Percentiles rank a stretch among this genome's conserved stretches.
phyloP scores from a whole-genome alignment of 2,329 filamentous ascomycete species.

The Boeremia lycopersici region DNA sequence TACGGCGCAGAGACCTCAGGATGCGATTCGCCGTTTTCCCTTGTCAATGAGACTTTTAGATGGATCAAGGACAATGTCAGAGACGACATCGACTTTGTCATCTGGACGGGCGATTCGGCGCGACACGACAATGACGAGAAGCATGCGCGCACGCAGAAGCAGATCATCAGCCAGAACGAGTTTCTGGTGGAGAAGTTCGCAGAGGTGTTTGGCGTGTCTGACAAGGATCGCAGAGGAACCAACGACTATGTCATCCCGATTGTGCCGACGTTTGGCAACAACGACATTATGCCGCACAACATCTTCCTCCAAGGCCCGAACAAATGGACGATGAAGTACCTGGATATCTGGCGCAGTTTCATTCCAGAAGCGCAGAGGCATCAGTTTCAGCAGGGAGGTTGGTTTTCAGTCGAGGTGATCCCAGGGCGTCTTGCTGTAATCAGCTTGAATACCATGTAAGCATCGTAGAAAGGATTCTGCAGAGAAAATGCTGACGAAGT shows the following conservation, averaged over 20 bases:
- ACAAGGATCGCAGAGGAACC: conserved; percentile 53
- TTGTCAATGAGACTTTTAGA: conserved; percentile 86
- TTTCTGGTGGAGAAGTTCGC: conserved; percentile 77
- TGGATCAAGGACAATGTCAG: conserved; percentile 83
- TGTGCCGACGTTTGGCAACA: conserved; percentile 92
- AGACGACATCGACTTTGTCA: conserved; percentile 82
- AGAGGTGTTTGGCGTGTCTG: conserved; percentile 67
- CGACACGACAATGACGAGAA: conserved; percentile 87
- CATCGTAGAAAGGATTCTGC: background rate
- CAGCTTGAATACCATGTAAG: conserved; percentile 84
- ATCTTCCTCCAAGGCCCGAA: conserved; percentile 88
- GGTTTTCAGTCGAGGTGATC: conserved; percentile 93
- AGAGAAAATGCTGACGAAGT: background rate
- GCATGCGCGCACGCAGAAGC: conserved; percentile 73
- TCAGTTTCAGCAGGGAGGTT: conserved; percentile 88
- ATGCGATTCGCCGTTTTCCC: conserved; percentile 81
- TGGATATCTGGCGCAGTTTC: conserved; percentile 80
- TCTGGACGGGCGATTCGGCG: conserved; percentile 92
- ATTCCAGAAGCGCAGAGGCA: conserved; percentile 93
- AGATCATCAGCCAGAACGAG: conserved; percentile 80
- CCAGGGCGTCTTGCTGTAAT: conserved; percentile 85
- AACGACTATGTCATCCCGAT: conserved; percentile 74
- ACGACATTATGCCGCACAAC: conserved; percentile 96
- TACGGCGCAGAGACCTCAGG: conserved; percentile 87
- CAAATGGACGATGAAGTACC: conserved; percentile 78